Base-by-base conservation (phyloP, 768 basidiomycete species). In the Tephrocybe sp. region DNA sequence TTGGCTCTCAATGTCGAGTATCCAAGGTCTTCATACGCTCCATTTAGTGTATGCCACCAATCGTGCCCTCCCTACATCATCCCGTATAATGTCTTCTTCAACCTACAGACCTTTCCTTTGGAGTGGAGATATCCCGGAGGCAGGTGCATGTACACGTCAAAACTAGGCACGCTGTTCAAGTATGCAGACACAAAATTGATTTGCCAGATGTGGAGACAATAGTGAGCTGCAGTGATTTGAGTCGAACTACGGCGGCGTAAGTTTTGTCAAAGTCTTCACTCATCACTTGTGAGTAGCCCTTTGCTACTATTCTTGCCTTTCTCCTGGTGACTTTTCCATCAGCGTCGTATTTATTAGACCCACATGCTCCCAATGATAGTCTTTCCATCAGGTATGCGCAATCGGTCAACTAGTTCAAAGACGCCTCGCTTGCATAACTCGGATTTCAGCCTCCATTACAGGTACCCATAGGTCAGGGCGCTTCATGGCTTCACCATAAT, bases 111-210 rank as follows among this genome's bases (percentile, higher is more conserved):
- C 15, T 42, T 38, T 48, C 52, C 21, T 12, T 16, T 45, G 27
- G 56, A 54, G 47, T 55, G 47, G 51, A 54, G 31, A 33, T 57
- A 55, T 18, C 59, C 57, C 1, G 54, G 56, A 23, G 57, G 46
- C 12, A 53, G 38, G 15, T 51, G 49, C 51, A 51, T 63, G 42
- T 58, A 53, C 10, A 58, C 53, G 1, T 27, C 41, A 27, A 49
- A 45, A 13, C 61, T 57, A n/a, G 71, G 61, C 0, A 61, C 47
- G 18, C 52, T 53, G 45, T 57, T 68, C 1, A 76, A 63, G 55
- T 67, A 76, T 0, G 69, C 69, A 0, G 56, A 55, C 11, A 68
- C 63, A 33, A 72, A 63, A 52, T 75, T 68, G 3, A 70, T 54
- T 25, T 54, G 51, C 47, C 70, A n/a, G n/a, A n/a, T n/a, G n/a